Base-by-base conservation (phyloP, 441 rosid species). In the Corymbia citriodora region DNA sequence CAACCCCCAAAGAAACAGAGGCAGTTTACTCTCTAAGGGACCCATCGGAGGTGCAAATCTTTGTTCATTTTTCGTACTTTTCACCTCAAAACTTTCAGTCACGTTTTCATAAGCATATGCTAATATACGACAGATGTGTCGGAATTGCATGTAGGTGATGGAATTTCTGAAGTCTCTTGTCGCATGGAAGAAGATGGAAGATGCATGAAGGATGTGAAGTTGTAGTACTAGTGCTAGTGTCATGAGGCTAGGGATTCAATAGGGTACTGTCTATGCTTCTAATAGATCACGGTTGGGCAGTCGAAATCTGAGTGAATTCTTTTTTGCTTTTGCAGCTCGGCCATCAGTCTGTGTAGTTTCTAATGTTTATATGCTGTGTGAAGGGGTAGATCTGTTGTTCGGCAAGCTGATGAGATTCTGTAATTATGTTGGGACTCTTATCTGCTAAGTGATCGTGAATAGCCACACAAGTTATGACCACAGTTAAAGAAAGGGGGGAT, bases 1-100 rank as follows among this genome's bases (percentile, higher is more conserved):
- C 99, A 10, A 93, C 59, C 21, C 98, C 99, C 5, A 98, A 97
- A 93, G 98, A 96, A 91, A 96, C 94, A 63, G 92, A 92, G 31
- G 99, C 99, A 7, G 92, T 93, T 53, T 96, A 94, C 94, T 97
- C 99, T 85, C 93, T 97, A 49, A 98, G 91, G 90, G 96, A 97
- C 90, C 94, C 99, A 25, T 91, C 96, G 3, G 97, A 98, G 98
- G 98, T 95, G 40, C n/a, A 85, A 81, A 89, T 87, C 82, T n/a
- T 90, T 59, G 45, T 82, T 19, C 40, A 29, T 13, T 15, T 25
- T 15, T 13, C 9, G 36, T 23, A 4, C 12, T 87, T 13, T 29
- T 72, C 23, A 17, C 19, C 61, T 36, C 29, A 21, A 52, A 70
- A 10, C n/a, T 79, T 79, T 79, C 25, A 25, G n/a, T 79, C 8